Conservation (phyloP, 1,284 basidiomycete species). For the Megacollybia platyphylla region DNA sequence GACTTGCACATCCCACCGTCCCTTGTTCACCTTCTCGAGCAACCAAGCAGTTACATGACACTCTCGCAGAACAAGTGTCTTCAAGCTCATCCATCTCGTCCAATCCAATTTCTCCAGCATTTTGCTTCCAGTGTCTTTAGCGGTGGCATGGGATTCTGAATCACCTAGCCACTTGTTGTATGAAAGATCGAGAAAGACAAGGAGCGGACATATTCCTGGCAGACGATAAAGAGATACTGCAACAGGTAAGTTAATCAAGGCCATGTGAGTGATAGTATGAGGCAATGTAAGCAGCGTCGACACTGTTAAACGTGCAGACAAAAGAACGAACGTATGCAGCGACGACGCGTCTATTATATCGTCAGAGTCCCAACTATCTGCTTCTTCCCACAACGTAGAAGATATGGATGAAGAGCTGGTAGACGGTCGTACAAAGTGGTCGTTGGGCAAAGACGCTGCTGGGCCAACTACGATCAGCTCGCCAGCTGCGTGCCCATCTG, state of each 20-base stretch:
- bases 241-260: conserved; percentile 25
- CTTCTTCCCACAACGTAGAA: neutral
- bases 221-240: conserved; percentile 39
- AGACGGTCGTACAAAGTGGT: conserved; percentile 19
- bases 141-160: conserved; percentile 1
- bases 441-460: conserved; percentile 24
- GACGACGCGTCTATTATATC: conserved; percentile 17
- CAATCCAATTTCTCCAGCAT: conserved; percentile 41
- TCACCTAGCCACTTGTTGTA: conserved; percentile 48
- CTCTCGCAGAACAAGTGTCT: conserved; percentile 38
- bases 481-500: conserved; percentile 38
- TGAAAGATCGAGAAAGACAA: conserved; percentile 54
- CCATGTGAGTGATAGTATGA: conserved; percentile 25
- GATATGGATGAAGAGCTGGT: neutral
- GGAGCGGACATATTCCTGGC: conserved; percentile 43
- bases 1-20: conserved; percentile 50
- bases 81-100: conserved; percentile 36
- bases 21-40: conserved; percentile 34
- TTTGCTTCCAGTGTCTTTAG: conserved; percentile 15
- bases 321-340: conserved; percentile 26
- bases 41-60: conserved; percentile 30
- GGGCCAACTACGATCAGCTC: conserved; percentile 54
- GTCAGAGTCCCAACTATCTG: conserved; percentile 16
- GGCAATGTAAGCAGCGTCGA: conserved; percentile 18
- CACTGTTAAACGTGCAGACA: conserved; percentile 22